These are phyloP conservation scores for Galerina sulciceps DNA, from an alignment of 768 basidiomycete genomes.

Conservation along the genomic window DNA sequence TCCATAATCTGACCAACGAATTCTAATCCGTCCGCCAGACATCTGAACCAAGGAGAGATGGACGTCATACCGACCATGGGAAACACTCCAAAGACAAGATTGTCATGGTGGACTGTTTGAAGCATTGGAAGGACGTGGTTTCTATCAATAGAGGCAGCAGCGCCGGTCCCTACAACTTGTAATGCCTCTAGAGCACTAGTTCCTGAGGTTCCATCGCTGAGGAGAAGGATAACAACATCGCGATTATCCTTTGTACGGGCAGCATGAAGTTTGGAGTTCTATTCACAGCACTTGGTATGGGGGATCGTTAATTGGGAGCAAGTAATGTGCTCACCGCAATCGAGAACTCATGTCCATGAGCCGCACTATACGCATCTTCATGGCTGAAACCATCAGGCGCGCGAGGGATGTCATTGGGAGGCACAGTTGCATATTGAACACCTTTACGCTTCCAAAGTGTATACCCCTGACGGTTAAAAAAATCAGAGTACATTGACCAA, in stretches of 20 bases:
- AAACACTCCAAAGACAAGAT: background rate
- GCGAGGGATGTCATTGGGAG: background rate
- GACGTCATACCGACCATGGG: background rate
- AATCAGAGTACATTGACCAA: too few species aligned
- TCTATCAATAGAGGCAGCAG: background rate
- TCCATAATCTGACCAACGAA: background rate
- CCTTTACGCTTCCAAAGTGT: too few species aligned
- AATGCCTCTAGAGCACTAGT: background rate
- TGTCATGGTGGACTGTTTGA: background rate
- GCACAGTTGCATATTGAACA: background rate
- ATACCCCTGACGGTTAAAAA: too few species aligned
- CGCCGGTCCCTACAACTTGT: background rate
- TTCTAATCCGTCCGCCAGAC: background rate
- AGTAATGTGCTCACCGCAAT: background rate
- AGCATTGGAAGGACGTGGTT: background rate
- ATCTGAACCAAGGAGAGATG: background rate
- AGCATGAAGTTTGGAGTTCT: background rate
- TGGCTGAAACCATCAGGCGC: background rate
- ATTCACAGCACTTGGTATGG: background rate
- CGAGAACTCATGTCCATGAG: too few species aligned
- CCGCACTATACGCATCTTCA: background rate
- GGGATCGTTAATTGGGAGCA: background rate
- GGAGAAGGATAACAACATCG: background rate
- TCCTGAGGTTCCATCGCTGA: background rate
- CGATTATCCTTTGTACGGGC: background rate